Conservation (phyloP, 2,329 filamentous ascomycete species). For the Alternaria arbusti region DNA sequence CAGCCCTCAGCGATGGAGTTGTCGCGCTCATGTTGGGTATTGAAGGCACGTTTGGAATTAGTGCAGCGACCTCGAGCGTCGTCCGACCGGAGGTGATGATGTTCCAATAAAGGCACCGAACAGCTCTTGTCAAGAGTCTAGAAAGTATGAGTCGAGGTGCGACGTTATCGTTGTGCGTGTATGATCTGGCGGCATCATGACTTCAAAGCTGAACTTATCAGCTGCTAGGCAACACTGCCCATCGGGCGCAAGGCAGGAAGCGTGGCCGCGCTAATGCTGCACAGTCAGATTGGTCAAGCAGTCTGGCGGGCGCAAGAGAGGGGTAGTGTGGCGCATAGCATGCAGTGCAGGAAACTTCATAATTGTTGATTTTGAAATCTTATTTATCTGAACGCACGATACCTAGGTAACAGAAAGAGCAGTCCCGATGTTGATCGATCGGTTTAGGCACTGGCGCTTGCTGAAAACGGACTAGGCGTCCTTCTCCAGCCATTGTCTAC, state of each 20-base stretch:
- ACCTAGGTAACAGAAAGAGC: not conserved
- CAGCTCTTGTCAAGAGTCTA: not conserved
- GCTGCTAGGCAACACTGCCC: not conserved
- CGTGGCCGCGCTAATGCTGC: not conserved
- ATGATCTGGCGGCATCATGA: not conserved
- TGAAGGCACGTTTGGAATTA: not conserved
- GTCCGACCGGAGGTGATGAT: no score
- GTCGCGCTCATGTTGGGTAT: not conserved
- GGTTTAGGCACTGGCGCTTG: not conserved
- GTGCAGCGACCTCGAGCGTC: not conserved
- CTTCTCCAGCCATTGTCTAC: constrained; percentile 48
- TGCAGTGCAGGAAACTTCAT: not conserved
- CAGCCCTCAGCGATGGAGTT: not conserved
- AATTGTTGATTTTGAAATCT: not conserved
- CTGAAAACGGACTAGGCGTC: constrained; percentile 34
- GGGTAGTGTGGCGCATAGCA: not conserved
- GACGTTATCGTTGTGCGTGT: not conserved
- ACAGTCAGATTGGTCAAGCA: not conserved
- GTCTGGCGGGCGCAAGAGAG: not conserved
- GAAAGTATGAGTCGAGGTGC: not conserved
- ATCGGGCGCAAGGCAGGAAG: not conserved
- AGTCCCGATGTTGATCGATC: not conserved
- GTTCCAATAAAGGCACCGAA: not conserved
- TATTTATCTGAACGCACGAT: not conserved
- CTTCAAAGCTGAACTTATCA: not conserved